These are phyloP conservation scores for Rutstroemia sp. DNA, from an alignment of 2,329 filamentous ascomycete species.

Conservation along the genomic window DNA sequence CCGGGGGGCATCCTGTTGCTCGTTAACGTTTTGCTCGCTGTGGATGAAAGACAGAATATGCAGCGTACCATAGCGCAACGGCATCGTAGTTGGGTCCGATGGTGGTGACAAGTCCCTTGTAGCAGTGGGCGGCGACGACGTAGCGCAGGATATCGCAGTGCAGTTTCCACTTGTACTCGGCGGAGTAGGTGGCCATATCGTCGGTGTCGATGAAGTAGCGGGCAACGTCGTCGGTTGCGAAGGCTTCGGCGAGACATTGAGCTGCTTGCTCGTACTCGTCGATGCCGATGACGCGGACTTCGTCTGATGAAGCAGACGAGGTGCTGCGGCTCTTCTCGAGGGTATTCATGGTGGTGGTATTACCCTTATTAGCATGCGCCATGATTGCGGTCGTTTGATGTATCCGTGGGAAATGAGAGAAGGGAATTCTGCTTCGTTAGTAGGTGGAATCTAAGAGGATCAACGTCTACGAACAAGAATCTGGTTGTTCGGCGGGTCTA, in stretches of 20 bases:
- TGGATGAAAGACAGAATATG: background rate
- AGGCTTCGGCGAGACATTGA: slow-evolving; percentile 66
- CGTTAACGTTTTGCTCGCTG: background rate
- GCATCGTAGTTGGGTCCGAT: slow-evolving; percentile 70
- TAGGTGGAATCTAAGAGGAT: slow-evolving; percentile 10
- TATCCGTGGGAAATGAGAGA: too few relatives aligned
- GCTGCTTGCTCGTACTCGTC: slow-evolving; percentile 66
- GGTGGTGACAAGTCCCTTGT: slow-evolving; percentile 66
- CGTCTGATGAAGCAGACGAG: slow-evolving; percentile 32
- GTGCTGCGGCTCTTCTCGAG: slow-evolving; percentile 28
- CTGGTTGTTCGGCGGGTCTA: slow-evolving; percentile 27
- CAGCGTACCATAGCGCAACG: slow-evolving; percentile 67
- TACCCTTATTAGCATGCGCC: slow-evolving; percentile 32
- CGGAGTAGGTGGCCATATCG: slow-evolving; percentile 54
- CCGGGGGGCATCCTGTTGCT: slow-evolving; percentile 63
- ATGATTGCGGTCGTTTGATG: slow-evolving; percentile 21
- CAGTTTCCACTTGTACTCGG: slow-evolving; percentile 66
- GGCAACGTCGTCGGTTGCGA: slow-evolving; percentile 66
- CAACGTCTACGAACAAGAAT: slow-evolving; percentile 19
- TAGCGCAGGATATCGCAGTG: slow-evolving; percentile 74
- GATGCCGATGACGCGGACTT: slow-evolving; percentile 57
- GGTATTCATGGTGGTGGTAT: slow-evolving; percentile 12
- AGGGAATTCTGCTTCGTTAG: background rate
- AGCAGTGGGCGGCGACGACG: slow-evolving; percentile 66
- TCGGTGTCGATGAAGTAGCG: slow-evolving; percentile 69